Percentiles rank a stretch among this genome's conserved stretches.
These are phyloP conservation scores for Canavalia gladiata DNA, from an alignment of 306 rosid species.

Conservation along the genomic window DNA sequence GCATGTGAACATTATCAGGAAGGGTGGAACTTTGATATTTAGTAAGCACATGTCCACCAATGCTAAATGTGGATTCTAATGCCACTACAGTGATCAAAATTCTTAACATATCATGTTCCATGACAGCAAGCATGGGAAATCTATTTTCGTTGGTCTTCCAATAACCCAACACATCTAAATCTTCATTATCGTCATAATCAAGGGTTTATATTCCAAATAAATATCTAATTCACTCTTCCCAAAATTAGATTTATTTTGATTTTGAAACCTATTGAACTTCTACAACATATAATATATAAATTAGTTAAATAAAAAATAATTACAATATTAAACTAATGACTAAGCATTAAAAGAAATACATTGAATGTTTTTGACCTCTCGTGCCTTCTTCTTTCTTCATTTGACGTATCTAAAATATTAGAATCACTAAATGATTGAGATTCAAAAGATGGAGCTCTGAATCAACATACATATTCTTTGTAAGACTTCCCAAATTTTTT, in stretches of 20 bases:
- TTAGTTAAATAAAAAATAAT: background rate
- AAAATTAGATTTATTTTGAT: background rate
- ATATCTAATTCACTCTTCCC: background rate
- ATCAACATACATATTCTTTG: background rate
- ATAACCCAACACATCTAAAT: background rate
- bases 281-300: background rate
- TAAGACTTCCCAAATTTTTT: background rate
- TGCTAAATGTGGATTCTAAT: background rate
- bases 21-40: background rate
- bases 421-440: background rate
- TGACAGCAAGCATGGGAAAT: background rate
- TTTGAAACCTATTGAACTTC: too few relatives aligned
- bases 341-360: background rate
- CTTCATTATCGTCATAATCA: background rate
- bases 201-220: background rate
- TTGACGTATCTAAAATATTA: background rate
- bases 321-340: too few relatives aligned
- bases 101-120: background rate
- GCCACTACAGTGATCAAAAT: background rate
- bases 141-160: background rate
- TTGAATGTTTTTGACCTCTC: background rate
- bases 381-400: background rate
- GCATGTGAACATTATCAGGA: background rate
- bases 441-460: background rate
- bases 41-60: background rate